Evolutionary conservation across 176 grass and related monocot genomes (phyloP).

Genomic region (Secale cereale): DNA sequence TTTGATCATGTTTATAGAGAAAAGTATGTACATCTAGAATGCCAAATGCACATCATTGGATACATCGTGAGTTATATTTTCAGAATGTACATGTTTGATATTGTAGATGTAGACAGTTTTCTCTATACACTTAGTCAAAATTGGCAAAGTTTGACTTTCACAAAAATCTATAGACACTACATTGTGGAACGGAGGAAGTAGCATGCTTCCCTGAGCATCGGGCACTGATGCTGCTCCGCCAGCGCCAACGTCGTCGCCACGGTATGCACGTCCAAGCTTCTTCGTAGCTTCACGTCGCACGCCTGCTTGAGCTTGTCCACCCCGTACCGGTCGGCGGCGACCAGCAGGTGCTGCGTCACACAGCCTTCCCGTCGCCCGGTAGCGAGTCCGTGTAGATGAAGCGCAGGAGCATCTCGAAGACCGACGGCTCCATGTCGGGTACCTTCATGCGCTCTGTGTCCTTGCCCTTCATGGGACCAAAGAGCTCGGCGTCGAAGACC

Average conservation of each 20-base stretch:
- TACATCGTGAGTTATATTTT: too few relatives aligned
- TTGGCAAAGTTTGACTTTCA: too few relatives aligned
- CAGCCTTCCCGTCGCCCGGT: not conserved
- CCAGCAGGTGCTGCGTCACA: conserved; percentile 12
- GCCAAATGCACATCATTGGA: too few relatives aligned
- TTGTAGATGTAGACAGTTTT: too few relatives aligned
- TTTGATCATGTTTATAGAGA: too few relatives aligned
- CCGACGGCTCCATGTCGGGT: not conserved
- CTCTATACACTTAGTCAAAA: too few relatives aligned
- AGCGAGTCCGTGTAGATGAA: conserved; percentile 32
- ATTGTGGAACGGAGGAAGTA: too few relatives aligned
- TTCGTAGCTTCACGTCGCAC: not conserved
- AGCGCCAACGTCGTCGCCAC: not conserved
- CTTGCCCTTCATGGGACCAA: conserved; percentile 2
- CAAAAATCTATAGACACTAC: too few relatives aligned
- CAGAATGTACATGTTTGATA: too few relatives aligned
- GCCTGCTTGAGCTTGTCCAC: conserved; percentile 14
- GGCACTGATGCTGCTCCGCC: conserved; percentile 24
- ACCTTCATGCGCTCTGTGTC: not conserved
- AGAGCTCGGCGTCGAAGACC: conserved; percentile 8
- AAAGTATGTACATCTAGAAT: too few relatives aligned
- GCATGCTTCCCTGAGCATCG: not conserved
- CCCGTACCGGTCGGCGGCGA: conserved; percentile 30
- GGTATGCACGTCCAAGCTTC: not conserved
- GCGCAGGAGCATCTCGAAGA: conserved; percentile 22